Percentiles rank a stretch among this genome's conserved stretches.
phyloP scores from a whole-genome alignment of 2,329 filamentous ascomycete genomes.

The Endoconidiophora polonica region DNA sequence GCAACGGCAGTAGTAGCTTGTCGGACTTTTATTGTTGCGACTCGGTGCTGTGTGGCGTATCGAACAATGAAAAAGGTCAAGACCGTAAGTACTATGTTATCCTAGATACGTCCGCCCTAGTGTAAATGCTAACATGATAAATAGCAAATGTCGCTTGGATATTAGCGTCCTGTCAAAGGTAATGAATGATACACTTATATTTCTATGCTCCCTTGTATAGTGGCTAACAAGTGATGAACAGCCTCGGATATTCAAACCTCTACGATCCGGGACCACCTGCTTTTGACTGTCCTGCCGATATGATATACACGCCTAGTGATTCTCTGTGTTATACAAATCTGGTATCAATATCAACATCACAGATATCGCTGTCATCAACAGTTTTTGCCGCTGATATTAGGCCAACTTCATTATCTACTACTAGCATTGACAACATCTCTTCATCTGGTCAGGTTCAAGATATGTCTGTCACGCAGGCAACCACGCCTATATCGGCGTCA shows the following conservation, averaged over 20 bases:
- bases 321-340: not conserved
- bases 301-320: constrained; percentile 7
- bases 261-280: constrained; percentile 7
- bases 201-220: not conserved
- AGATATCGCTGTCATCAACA: not conserved
- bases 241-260: constrained; percentile 12
- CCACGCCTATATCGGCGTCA: too few relatives aligned
- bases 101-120: not conserved
- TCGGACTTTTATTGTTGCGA: constrained; percentile 13
- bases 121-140: not conserved
- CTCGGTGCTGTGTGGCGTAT: constrained; percentile 13
- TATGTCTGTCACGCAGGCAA: too few relatives aligned
- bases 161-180: constrained; percentile 12
- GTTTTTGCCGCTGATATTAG: constrained; percentile 1
- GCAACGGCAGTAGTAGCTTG: not conserved
- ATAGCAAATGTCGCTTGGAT: constrained; percentile 13
- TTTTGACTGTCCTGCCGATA: constrained; percentile 4
- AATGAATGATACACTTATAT: not conserved
- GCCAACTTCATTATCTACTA: not conserved
- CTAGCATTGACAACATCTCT: too few relatives aligned
- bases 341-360: not conserved
- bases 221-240: not conserved
- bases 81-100: constrained; percentile 11
- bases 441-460: too few relatives aligned
- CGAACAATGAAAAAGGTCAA: constrained; percentile 7